Evolutionary conservation across 1,284 basidiomycete species (phyloP).

Genomic region (Pseudozyma hubeiensis): DNA sequence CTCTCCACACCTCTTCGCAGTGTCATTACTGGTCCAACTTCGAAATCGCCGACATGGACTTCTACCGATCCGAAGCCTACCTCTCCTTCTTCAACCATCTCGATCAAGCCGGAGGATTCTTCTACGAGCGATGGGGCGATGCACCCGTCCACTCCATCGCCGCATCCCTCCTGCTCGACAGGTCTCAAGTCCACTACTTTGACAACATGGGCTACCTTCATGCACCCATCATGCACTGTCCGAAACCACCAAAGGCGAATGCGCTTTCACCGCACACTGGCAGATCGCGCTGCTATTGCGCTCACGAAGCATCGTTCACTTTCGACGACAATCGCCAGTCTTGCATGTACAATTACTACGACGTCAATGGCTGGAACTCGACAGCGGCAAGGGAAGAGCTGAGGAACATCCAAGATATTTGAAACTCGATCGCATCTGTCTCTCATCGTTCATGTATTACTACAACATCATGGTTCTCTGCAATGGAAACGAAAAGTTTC

Average conservation of each 20-base stretch:
- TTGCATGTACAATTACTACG: constrained; percentile 37
- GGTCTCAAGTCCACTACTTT: constrained; percentile 56
- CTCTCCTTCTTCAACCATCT: constrained; percentile 81
- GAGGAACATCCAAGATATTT: constrained; percentile 10
- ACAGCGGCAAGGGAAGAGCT: constrained; percentile 14
- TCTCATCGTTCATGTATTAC: too few species aligned
- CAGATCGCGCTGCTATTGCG: constrained; percentile 33
- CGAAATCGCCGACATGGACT: constrained; percentile 80
- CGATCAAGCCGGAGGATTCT: constrained; percentile 78
- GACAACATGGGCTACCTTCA: constrained; percentile 65
- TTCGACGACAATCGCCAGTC: constrained; percentile 33
- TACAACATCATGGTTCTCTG: too few species aligned
- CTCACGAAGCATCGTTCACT: constrained; percentile 37
- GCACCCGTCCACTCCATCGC: constrained; percentile 73
- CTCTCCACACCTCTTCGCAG: neutral
- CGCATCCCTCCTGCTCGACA: constrained; percentile 57
- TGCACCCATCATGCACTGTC: constrained; percentile 60
- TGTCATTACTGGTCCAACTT: constrained; percentile 78
- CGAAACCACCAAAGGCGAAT: constrained; percentile 20
- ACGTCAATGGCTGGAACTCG: constrained; percentile 30
- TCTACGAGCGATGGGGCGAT: constrained; percentile 80
- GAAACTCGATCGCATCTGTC: too few species aligned
- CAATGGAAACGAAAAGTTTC: too few species aligned
- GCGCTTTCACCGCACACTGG: constrained; percentile 29
- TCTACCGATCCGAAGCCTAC: constrained; percentile 83